Conservation (phyloP, 768 basidiomycete species). For the Suillus lakei region DNA sequence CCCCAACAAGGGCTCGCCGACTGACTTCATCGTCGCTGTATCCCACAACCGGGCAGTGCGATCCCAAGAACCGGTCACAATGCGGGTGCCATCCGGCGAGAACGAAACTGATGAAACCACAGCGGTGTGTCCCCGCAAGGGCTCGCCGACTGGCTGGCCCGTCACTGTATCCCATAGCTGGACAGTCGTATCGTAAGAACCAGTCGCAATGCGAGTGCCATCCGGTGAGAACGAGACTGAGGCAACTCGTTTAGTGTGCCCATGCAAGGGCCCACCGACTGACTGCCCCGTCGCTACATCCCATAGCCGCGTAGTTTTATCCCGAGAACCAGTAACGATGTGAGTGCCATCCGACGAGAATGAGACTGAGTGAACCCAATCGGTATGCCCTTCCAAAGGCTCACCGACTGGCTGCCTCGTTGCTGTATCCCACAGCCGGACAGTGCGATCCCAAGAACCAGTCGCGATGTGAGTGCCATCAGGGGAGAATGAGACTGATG, state of each 20-base stretch:
- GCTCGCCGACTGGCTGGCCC: not conserved
- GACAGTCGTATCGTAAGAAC: not conserved
- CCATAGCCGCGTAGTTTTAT: slow-evolving; percentile 7
- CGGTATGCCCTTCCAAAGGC: not conserved
- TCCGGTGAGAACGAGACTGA: slow-evolving; percentile 6
- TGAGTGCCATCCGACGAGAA: not conserved
- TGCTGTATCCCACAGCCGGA: slow-evolving; percentile 27
- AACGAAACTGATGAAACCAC: slow-evolving; percentile 1
- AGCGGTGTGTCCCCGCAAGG: not conserved
- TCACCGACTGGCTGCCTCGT: slow-evolving; percentile 22
- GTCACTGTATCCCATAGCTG: not conserved
- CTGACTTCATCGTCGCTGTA: not conserved
- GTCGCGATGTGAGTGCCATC: slow-evolving; percentile 23
- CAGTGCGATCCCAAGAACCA: slow-evolving; percentile 16
- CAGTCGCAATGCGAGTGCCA: not conserved
- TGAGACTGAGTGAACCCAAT: not conserved
- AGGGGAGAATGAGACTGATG: slow-evolving; percentile 24
- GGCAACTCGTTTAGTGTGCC: not conserved
- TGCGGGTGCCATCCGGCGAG: slow-evolving; percentile 1
- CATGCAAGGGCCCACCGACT: not conserved
- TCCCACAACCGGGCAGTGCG: not conserved
- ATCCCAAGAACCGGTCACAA: slow-evolving; percentile 3
- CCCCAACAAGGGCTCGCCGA: not conserved
- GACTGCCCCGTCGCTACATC: not conserved
- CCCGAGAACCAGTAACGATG: not conserved